phyloP scores from a whole-genome alignment of 2,329 filamentous ascomycete genomes.

The Tolypocladium amazonense region DNA sequence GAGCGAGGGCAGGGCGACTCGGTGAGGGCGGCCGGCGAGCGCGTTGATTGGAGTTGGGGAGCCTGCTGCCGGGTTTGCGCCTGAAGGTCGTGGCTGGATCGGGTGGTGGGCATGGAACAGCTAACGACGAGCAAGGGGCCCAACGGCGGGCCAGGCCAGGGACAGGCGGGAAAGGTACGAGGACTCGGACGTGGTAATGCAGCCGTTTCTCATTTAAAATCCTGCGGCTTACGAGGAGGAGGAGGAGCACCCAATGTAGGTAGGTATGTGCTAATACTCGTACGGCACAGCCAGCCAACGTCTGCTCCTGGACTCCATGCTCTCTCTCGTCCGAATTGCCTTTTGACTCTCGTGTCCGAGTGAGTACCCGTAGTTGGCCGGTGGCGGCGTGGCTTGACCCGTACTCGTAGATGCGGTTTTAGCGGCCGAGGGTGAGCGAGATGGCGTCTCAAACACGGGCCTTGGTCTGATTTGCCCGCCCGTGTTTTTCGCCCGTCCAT shows the following conservation, averaged over 20 bases:
- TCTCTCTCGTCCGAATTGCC: neutral
- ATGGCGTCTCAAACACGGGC: neutral
- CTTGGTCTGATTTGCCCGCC: neutral
- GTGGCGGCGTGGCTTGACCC: neutral
- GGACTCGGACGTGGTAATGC: too few species aligned
- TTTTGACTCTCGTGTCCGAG: neutral
- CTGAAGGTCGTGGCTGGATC: neutral
- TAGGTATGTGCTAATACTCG: neutral
- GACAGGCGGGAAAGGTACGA: neutral
- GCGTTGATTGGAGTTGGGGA: neutral
- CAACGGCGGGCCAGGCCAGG: neutral
- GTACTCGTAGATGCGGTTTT: neutral
- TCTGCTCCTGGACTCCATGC: neutral
- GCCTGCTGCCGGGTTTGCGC: neutral
- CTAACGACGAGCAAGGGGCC: neutral
- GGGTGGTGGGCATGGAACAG: neutral
- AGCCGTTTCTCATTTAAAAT: neutral
- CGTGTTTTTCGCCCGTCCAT: neutral
- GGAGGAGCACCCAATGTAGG: too few species aligned
- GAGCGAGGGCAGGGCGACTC: neutral
- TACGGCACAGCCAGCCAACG: neutral
- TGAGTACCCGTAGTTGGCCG: too few species aligned
- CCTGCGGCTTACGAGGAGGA: neutral
- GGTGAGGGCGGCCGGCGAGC: constrained; percentile 1
- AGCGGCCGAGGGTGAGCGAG: neutral